Percentiles rank a stretch among this genome's conserved stretches.
Conservation (phyloP, 1,139 yeast species). For the Hanseniaspora sp. region DNA sequence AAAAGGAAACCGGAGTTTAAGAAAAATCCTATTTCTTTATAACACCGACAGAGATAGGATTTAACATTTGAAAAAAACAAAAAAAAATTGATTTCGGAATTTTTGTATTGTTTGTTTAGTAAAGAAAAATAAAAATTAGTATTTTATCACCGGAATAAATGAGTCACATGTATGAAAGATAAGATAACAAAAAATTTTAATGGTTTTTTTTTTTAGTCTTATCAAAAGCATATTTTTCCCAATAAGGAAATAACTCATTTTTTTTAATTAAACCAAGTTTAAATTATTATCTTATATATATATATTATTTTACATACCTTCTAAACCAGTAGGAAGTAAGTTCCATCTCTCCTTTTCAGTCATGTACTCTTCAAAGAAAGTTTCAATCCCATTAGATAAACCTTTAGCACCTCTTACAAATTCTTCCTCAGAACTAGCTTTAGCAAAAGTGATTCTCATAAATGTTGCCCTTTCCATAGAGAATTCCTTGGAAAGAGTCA, state of each 20-base stretch:
- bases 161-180: not conserved
- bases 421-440: conserved; percentile 37
- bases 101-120: not conserved
- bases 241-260: no score
- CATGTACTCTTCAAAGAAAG: conserved; percentile 34
- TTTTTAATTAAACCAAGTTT: not conserved
- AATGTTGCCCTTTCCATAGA: conserved; percentile 34
- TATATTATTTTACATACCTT: conserved; percentile 1
- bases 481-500: conserved; percentile 37
- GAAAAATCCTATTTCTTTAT: not conserved
- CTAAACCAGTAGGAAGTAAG: conserved; percentile 9
- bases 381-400: conserved; percentile 38
- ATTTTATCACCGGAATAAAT: not conserved
- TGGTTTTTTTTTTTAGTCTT: no score
- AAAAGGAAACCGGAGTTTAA: no score
- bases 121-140: no score
- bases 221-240: no score
- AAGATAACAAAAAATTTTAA: not conserved
- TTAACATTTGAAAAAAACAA: not conserved
- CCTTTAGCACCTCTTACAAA: conserved; percentile 41
- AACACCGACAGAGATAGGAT: not conserved
- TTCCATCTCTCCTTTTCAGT: conserved; percentile 14
- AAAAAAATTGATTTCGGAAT: not conserved
- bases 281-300: not conserved
- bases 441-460: conserved; percentile 46